Conservation (phyloP, 768 basidiomycete genomes). For the Naganishia antarctica region DNA sequence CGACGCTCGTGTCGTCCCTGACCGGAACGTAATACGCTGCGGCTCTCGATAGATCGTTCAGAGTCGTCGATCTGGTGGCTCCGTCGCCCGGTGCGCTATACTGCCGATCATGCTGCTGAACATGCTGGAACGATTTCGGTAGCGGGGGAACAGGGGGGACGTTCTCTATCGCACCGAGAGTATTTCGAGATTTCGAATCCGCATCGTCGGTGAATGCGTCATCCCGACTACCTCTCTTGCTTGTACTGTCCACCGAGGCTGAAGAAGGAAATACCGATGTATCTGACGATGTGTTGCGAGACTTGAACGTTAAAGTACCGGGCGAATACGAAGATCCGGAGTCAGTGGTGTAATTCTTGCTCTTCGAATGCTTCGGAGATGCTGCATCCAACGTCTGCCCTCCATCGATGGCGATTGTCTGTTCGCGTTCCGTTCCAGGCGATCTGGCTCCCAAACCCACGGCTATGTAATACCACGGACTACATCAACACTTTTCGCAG, state of each 20-base stretch:
- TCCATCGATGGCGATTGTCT: background rate
- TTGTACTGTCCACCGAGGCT: background rate
- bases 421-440: background rate
- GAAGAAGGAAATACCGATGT: background rate
- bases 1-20: constrained; percentile 14
- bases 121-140: constrained; percentile 34
- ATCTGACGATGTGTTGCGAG: background rate
- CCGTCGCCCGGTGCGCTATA: background rate
- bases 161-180: background rate
- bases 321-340: background rate
- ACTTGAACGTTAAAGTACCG: background rate
- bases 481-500: background rate
- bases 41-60: constrained; percentile 6
- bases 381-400: background rate
- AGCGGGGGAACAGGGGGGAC: constrained; percentile 48
- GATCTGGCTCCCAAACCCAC: background rate
- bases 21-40: constrained; percentile 24
- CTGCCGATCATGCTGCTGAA: background rate
- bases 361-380: background rate
- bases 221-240: constrained; percentile 2
- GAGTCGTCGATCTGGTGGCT: constrained; percentile 16
- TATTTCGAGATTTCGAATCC: background rate
- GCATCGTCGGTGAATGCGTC: background rate
- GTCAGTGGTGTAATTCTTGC: background rate
- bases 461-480: background rate